Conservation (phyloP, 805 yeast species). For the Candida maesae region DNA sequence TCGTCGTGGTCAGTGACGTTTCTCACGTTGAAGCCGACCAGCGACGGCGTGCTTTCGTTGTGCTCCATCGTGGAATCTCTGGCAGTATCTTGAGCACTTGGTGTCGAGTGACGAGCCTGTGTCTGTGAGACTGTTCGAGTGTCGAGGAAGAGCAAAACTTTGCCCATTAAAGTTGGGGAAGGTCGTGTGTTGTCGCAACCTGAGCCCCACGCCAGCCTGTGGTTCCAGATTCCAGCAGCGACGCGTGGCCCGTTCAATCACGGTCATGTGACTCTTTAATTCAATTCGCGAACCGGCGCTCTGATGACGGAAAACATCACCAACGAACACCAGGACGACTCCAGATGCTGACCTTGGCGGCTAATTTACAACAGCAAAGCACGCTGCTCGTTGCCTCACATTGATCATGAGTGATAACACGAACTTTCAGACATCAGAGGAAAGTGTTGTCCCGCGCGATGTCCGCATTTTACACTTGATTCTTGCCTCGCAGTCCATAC, state of each 20-base stretch:
- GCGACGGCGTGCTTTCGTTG: slow-evolving; percentile 19
- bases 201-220: background rate
- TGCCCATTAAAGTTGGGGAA: no score
- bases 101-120: no score
- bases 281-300: no score
- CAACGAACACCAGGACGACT: no score
- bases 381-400: background rate
- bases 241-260: no score
- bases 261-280: no score
- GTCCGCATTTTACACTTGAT: slow-evolving; percentile 86
- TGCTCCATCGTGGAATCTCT: slow-evolving; percentile 7
- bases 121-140: no score
- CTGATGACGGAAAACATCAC: no score
- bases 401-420: slow-evolving; percentile 8
- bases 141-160: background rate
- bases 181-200: background rate
- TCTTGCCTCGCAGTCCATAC: slow-evolving; percentile 90
- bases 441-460: slow-evolving; percentile 65
- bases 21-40: slow-evolving; percentile 25
- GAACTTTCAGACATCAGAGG: slow-evolving; percentile 18
- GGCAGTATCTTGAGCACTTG: no score
- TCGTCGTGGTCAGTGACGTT: slow-evolving; percentile 17
- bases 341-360: no score
- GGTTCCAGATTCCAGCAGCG: background rate
- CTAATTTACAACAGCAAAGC: background rate